Base-by-base conservation (phyloP, 208 protist species). In the Leptomonas pyrrhocoris region DNA sequence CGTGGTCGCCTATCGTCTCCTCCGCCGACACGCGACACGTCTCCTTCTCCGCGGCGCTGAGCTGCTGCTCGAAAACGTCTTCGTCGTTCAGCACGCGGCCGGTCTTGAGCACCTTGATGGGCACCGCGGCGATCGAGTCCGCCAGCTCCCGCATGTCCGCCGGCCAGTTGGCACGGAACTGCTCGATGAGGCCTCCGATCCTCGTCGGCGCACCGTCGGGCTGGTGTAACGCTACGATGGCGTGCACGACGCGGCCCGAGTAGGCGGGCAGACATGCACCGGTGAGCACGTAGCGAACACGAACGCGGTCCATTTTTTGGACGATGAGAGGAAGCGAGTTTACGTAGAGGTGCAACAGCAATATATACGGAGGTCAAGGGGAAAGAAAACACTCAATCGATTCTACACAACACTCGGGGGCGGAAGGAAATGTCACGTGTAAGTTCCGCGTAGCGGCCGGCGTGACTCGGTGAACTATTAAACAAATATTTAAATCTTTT, bases 251-350 rank as follows among this genome's bases (percentile, higher is more conserved):
- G 23, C 76, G 53, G 3, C 89, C 89, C 31, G 83, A 89, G 68
- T 91, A 94, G 34, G 66, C 58, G 0, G 68, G 48, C 59, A 81
- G 68, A 62, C 86, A 94, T 7, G 86, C 83, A 1, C 86, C 89
- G 16, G 80, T 94, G 48, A 94, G 57, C 16, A 94, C 74, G 73
- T 91, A 88, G n/a, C 83, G 82, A 25, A 93, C 69, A 50, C 75
- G 76, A 45, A 91, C 65, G 40, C 64, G 63, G 2, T 77, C 70
- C 34, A 38, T 38, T 9, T 38, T 9, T 38, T 38, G 34, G 7
- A 38, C 34, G 9, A 38, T 12, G 34, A 38, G 9, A 38, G n/a
- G 9, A 38, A 38, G 34, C 9, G 34, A 38, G 9, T 38, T n/a
- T n/a, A n/a, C n/a, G n/a, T n/a, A n/a, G n/a, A n/a, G n/a, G n/a